A percentile compares a stretch with the other conserved stretches of the same genome.
These are phyloP conservation scores for Fusarium sp. DNA, from an alignment of 2,329 filamentous ascomycete species.

Conservation along the genomic window DNA sequence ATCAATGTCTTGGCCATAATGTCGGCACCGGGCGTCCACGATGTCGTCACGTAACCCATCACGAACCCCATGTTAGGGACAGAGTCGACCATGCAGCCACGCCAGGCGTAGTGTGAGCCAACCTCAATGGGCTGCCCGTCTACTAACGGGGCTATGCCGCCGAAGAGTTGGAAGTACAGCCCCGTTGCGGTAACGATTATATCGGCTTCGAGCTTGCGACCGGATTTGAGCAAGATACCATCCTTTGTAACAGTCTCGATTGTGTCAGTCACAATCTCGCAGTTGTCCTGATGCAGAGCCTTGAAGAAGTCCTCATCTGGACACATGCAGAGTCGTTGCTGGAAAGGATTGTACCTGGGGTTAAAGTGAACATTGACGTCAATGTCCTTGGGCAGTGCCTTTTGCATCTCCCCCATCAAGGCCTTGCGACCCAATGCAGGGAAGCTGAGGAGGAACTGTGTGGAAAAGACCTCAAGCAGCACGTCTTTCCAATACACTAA, in stretches of 20 bases:
- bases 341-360: constrained; percentile 72
- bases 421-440: constrained; percentile 39
- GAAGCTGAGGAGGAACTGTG: constrained; percentile 41
- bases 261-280: constrained; percentile 59
- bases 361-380: constrained; percentile 70
- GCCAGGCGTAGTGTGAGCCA: constrained; percentile 67
- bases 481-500: constrained; percentile 61
- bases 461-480: constrained; percentile 56
- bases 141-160: constrained; percentile 61
- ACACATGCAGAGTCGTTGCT: constrained; percentile 78
- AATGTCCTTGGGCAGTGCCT: constrained; percentile 62
- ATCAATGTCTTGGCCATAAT: constrained; percentile 56
- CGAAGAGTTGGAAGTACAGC: constrained; percentile 66
- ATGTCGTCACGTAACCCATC: constrained; percentile 71
- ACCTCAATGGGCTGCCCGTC: constrained; percentile 62
- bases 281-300: constrained; percentile 55
- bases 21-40: constrained; percentile 75
- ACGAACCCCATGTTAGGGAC: constrained; percentile 70
- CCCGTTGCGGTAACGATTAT: constrained; percentile 77
- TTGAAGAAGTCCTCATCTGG: constrained; percentile 66
- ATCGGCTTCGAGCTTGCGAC: constrained; percentile 65
- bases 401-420: constrained; percentile 54
- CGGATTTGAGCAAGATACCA: constrained; percentile 58
- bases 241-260: constrained; percentile 61
- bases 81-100: constrained; percentile 71